phyloP scores from a whole-genome alignment of 257 asterid genomes.

The Nicotiana knightiana region DNA sequence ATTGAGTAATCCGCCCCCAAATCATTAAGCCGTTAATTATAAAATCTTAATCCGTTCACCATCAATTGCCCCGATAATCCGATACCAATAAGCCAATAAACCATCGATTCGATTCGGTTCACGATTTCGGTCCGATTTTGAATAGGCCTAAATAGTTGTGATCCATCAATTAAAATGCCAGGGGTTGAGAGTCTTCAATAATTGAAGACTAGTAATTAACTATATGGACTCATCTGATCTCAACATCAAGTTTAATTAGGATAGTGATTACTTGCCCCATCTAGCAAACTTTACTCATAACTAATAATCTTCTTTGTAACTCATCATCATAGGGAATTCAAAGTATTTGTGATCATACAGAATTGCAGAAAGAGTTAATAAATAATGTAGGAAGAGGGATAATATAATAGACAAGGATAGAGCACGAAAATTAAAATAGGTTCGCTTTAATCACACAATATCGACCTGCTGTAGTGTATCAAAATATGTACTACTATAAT shows the following conservation, averaged over 20 bases:
- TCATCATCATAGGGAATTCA: neutral
- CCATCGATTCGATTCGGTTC: too few relatives aligned
- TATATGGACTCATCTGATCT: neutral
- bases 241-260: neutral
- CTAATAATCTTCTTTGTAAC: neutral
- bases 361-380: neutral
- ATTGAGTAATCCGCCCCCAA: too few relatives aligned
- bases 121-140: too few relatives aligned
- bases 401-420: neutral
- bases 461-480: neutral
- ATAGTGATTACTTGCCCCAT: neutral
- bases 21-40: too few relatives aligned
- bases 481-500: neutral
- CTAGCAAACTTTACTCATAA: neutral
- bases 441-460: neutral
- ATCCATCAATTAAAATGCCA: too few relatives aligned
- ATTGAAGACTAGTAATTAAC: neutral
- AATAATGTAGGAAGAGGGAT: neutral
- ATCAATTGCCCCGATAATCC: too few relatives aligned
- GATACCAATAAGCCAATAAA: too few relatives aligned
- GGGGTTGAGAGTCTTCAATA: neutral
- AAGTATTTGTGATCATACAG: neutral
- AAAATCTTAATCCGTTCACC: too few relatives aligned
- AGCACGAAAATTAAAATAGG: neutral
- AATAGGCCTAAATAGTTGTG: too few relatives aligned